phyloP scores from a whole-genome alignment of 148 eudicot genomes.

The Euryodendron excelsum region DNA sequence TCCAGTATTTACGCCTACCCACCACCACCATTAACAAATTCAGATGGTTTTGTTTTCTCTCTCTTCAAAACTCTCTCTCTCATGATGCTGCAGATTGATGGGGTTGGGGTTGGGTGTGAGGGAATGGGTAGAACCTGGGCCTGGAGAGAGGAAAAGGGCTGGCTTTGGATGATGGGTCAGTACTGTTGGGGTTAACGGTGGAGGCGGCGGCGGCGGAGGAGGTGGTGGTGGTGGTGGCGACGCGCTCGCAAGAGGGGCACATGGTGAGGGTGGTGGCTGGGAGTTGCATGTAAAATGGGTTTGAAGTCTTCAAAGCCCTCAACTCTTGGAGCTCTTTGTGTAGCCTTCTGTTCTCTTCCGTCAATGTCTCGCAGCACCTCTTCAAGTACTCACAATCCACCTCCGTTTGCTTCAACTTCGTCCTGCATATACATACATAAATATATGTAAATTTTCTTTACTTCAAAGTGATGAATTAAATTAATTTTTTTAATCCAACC shows the following conservation, averaged over 20 bases:
- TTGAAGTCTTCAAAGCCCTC: conserved; percentile 43
- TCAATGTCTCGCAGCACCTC: conserved; percentile 53
- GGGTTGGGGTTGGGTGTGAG: conserved; percentile 17
- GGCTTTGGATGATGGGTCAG: conserved; percentile 20
- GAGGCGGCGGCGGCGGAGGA: conserved; percentile 12
- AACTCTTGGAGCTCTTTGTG: conserved; percentile 56
- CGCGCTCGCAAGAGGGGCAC: conserved; percentile 63
- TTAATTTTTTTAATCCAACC: neutral
- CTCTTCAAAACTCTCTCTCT: neutral
- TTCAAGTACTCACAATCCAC: conserved; percentile 63
- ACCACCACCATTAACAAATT: conserved; percentile 8
- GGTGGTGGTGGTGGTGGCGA: conserved; percentile 38
- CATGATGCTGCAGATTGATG: conserved; percentile 44
- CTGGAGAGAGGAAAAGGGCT: conserved; percentile 25
- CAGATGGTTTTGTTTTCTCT: neutral
- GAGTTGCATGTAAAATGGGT: conserved; percentile 44
- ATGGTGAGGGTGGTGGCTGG: conserved; percentile 65
- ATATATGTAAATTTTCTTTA: neutral
- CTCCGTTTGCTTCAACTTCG: conserved; percentile 63
- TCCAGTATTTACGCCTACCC: neutral
- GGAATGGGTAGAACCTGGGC: conserved; percentile 30
- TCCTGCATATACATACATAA: conserved; percentile 33
- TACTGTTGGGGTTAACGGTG: neutral
- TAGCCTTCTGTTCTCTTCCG: conserved; percentile 49
- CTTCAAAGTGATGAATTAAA: neutral